Base-by-base conservation (phyloP, 306 rosid species). In the Herpetospermum pedunculosum region DNA sequence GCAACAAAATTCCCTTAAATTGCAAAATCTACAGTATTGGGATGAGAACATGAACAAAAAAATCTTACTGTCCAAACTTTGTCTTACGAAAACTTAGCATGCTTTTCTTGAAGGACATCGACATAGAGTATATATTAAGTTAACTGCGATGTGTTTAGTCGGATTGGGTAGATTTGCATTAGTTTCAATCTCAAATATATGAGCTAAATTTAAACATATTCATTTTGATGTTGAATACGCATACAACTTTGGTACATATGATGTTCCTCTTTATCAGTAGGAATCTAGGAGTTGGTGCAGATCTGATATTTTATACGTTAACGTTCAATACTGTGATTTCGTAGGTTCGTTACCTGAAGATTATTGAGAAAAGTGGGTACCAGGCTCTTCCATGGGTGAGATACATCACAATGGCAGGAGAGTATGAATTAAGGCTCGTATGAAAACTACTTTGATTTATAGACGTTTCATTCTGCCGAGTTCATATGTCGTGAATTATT, bases 361-460 rank as follows among this genome's bases (percentile, higher is more conserved):
- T 92, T 73, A 92, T 92, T 77, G 98, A 92, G 85, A 92, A 92
- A 86, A 92, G 98, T 73, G 98, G 96, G 68, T 90, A 92, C 84
- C 98, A 92, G 77, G 96, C 98, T 77, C 98, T 92, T 81, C 98
- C 98, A 40, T 92, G 98, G 98, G 98, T 92, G 88, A 87, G 98
- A 85, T 92, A 92, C 90, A 92, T 92, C 76, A 92, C 98, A 75
- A 92, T 92, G 98, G 98, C 93, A 2, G 98, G 98, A 55, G 98
- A 92, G 90, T 92, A 92, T 60, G 98, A 92, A 87, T 79, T 92
- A 60, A 84, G 98, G 84, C 93, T 92, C 50, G 79, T 90, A 75
- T 92, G 82, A 87, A 85, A 75, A 72, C 19, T 37, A 63, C 64
- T 67, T 41, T 40, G 52, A 68, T 41, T 41, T 43, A 43, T 68